phyloP scores from a whole-genome alignment of 768 basidiomycete genomes.

The Mycena leptocephala region DNA sequence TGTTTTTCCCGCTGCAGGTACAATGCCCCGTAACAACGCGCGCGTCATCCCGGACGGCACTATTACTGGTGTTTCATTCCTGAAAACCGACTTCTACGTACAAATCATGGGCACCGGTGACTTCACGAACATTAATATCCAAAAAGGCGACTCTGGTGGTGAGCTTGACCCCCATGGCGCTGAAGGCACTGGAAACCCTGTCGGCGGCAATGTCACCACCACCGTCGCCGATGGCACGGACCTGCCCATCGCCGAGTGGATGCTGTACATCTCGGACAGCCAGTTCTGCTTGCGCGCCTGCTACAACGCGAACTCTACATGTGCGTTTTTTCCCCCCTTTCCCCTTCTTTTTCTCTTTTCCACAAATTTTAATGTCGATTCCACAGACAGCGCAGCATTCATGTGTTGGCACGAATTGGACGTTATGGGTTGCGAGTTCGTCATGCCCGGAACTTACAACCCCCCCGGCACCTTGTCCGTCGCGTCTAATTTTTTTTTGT shows the following conservation, averaged over 20 bases:
- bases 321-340: no score
- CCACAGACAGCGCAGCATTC: constrained; percentile 53
- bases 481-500: constrained; percentile 26
- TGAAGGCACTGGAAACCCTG: constrained; percentile 55
- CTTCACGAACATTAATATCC: constrained; percentile 59
- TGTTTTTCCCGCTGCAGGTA: no score
- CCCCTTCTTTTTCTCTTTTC: no score
- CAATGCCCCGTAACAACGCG: constrained; percentile 60
- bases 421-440: constrained; percentile 62
- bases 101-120: constrained; percentile 62
- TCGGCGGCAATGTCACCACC: constrained; percentile 58
- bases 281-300: constrained; percentile 63
- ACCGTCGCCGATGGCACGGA: constrained; percentile 54
- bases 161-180: constrained; percentile 65
- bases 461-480: constrained; percentile 59
- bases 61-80: constrained; percentile 57
- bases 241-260: constrained; percentile 60
- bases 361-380: no score
- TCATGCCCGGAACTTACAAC: constrained; percentile 65
- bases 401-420: constrained; percentile 67
- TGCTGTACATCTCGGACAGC: constrained; percentile 50
- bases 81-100: constrained; percentile 62
- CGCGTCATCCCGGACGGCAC: constrained; percentile 63
- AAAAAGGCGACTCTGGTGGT: constrained; percentile 57
- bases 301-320: constrained; percentile 61